Evolutionary conservation across 805 yeast genomes (phyloP).

Genomic region (Monosporozyma solicola): DNA sequence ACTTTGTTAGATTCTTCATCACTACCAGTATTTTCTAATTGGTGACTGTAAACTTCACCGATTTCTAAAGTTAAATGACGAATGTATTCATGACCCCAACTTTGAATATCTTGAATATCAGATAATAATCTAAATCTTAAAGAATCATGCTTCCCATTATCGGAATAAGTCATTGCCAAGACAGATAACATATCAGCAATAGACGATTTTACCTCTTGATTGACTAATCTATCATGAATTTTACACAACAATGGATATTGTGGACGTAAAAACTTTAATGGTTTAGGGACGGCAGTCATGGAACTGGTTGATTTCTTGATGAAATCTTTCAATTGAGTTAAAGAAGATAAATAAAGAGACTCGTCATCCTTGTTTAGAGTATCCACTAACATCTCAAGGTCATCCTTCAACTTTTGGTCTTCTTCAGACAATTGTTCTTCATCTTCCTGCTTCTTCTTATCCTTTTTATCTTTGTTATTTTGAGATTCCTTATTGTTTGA

Average conservation of each 20-base stretch:
- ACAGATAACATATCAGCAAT: constrained; percentile 89
- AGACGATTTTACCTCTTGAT: constrained; percentile 38
- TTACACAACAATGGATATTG: constrained; percentile 62
- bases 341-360: constrained; percentile 45
- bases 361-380: constrained; percentile 41
- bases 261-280: constrained; percentile 89
- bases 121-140: constrained; percentile 68
- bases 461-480: constrained; percentile 3
- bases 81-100: constrained; percentile 98
- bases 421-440: constrained; percentile 91
- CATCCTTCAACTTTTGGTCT: constrained; percentile 78
- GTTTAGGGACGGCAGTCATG: constrained; percentile 99
- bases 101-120: constrained; percentile 48
- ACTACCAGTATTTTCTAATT: constrained; percentile 25
- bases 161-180: constrained; percentile 88
- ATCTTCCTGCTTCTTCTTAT: constrained; percentile 24
- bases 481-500: background rate
- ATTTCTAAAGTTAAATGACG: constrained; percentile 94
- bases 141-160: constrained; percentile 68
- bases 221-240: constrained; percentile 58
- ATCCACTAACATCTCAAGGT: constrained; percentile 80
- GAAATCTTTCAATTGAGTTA: constrained; percentile 60
- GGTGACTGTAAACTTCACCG: constrained; percentile 72
- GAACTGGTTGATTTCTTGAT: constrained; percentile 92
- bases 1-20: background rate